phyloP scores from a whole-genome alignment of 352 stramenopile species.

The Pythium dissotocum region DNA sequence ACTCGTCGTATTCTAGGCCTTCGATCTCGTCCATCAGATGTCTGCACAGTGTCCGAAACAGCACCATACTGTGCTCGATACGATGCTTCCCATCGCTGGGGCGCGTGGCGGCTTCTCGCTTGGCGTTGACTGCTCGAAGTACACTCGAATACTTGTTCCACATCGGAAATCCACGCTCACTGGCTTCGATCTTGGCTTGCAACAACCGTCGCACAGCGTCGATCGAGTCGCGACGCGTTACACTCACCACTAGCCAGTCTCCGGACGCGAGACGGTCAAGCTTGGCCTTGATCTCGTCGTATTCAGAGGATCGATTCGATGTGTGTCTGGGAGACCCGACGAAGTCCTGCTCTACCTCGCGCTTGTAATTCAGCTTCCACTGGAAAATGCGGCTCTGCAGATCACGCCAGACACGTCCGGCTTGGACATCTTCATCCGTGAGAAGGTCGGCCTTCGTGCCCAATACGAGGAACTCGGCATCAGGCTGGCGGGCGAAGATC shows the following conservation, averaged over 20 bases:
- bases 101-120: no score
- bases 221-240: no score
- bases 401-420: not conserved
- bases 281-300: not conserved
- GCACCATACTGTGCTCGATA: no score
- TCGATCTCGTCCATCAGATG: conserved; percentile 20
- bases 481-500: conserved; percentile 12
- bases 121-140: no score
- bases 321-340: not conserved
- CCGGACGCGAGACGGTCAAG: not conserved
- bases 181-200: no score
- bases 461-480: conserved; percentile 4
- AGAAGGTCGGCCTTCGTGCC: conserved; percentile 5
- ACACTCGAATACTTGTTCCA: no score
- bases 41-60: not conserved
- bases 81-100: no score
- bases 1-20: conserved; percentile 15
- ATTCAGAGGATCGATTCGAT: not conserved
- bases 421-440: not conserved
- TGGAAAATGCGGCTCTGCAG: not conserved
- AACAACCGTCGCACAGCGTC: no score
- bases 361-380: not conserved
- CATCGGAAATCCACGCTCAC: no score
- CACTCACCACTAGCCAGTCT: no score
- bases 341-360: not conserved